Evolutionary conservation across 1,284 basidiomycete species (phyloP), one percentile per base, ranked within the genome.

Genomic region (Fomitiporia mediterranea): DNA sequence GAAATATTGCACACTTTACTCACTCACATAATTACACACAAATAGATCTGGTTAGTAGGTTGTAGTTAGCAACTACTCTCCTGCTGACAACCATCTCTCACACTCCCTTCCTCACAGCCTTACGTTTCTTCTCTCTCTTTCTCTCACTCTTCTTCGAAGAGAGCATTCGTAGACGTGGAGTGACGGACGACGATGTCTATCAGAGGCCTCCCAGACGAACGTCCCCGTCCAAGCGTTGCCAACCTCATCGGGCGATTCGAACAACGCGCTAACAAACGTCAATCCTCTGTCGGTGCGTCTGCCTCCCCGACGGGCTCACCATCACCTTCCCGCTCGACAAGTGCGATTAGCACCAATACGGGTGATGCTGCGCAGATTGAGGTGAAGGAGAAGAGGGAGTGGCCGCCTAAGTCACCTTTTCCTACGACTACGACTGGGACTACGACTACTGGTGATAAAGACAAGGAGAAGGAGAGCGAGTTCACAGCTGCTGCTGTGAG

Each of bases 231-330:
- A 67, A 88, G 84, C 65, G 89, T 91, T 53, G 88, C 88, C 60
- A 91, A 89, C 67, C 83, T 91, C 70, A 90, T 91, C 65, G 88
- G 87, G 46, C 80, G 85, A 57, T 91, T 90, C 63, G 88, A 91
- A 68, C 84, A 81, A 65, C 84, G 88, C 15, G 47, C 48, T 70
- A 81, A 75, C 56, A 89, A 89, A 69, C 79, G 81, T 46, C 76
- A 79, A 59, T 70, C 79, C 3, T 48, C 65, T 7, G 25, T 40
- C 17, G 49, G 49, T 30, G 27, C 56, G 27, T 13, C 21, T 21
- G 42, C 42, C 21, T 44, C 56, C 2, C 44, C 44, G 23, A 28
- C 25, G 1, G 25, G 11, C 11, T 57, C 56, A 4, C 56, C 50
- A 28, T 40, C 56, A 15, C 48, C 21, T 69, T 34, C 70, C n/a